Base-by-base conservation (phyloP, 768 basidiomycete species). In the Agaricus subrufescens region DNA sequence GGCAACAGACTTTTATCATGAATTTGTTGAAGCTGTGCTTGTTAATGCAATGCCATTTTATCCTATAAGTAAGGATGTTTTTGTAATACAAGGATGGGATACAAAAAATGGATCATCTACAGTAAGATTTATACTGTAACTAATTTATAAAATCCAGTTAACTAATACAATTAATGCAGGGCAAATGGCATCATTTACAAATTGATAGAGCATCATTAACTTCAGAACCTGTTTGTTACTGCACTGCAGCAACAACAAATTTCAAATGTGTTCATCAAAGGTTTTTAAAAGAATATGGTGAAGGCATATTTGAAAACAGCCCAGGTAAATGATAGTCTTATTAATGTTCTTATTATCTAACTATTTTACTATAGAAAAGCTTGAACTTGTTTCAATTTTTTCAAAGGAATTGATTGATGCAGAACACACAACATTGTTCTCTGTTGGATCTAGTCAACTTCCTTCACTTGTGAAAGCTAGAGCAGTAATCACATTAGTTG, bases 21-120 rank as follows among this genome's bases (percentile, higher is more conserved):
- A 19, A 26, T 46, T n/a, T 23, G n/a, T 46, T 23, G 45, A 46
- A 11, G 45, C 45, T 46, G 45, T 46, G 5, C 25, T 26, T 46
- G 10, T 19, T 11, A 27, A 26, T 11, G 10, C 10, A 2, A 27
- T 23, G 11, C 23, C 11, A 2, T 46, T 58, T 42, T 53, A 52
- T 38, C 46, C 37, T 12, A 15, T 58, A 4, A 46, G 15, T 10
- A 14, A 12, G 10, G 40, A 52, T 25, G 12, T 58, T 4, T 58
- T 52, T 43, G 52, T 47, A 19, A 51, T 47, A 37, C 51, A 53
- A 26, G 57, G 57, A 3, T 58, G 57, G 57, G 57, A 58, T 44
- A 8, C n/a, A 14, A n/a, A 39, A 14, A 30, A 27, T 7, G 7
- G 26, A 11, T 34, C 40, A 45, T n/a, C 37, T 4, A 48, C 52